These are phyloP conservation scores for Hypoxylon trugodes DNA, from an alignment of 495 filamentous ascomycete species.

Conservation along the genomic window DNA sequence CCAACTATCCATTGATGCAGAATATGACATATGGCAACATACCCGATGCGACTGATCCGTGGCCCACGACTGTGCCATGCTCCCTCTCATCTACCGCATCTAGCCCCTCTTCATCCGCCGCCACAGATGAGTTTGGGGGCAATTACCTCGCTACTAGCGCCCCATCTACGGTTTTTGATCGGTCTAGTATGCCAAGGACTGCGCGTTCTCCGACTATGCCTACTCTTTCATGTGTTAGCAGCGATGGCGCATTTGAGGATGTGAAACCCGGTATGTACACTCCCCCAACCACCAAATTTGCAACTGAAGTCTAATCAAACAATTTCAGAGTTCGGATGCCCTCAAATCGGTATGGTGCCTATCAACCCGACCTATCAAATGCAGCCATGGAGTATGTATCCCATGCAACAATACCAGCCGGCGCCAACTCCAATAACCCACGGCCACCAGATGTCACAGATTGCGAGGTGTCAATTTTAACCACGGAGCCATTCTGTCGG, in stretches of 20 bases:
- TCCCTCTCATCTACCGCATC: slow-evolving; percentile 50
- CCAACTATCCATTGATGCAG: slow-evolving; percentile 37
- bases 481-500: not conserved
- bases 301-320: slow-evolving; percentile 27
- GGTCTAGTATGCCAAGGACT: slow-evolving; percentile 33
- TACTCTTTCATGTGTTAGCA: slow-evolving; percentile 24
- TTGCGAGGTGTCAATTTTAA: slow-evolving; percentile 30
- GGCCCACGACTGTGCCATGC: slow-evolving; percentile 43
- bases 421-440: slow-evolving; percentile 17
- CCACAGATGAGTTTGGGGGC: slow-evolving; percentile 48
- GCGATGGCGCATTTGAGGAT: slow-evolving; percentile 38
- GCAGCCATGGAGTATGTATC: slow-evolving; percentile 42
- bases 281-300: not conserved
- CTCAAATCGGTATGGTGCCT: slow-evolving; percentile 34
- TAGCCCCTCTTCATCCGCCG: slow-evolving; percentile 52
- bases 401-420: slow-evolving; percentile 38
- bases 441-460: slow-evolving; percentile 14
- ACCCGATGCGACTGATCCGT: slow-evolving; percentile 47
- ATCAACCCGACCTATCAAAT: slow-evolving; percentile 38
- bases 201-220: slow-evolving; percentile 35
- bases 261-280: slow-evolving; percentile 41
- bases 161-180: slow-evolving; percentile 47
- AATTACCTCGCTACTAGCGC: slow-evolving; percentile 51
- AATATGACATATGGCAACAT: slow-evolving; percentile 47
- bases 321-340: slow-evolving; percentile 40